phyloP scores from a whole-genome alignment of 768 basidiomycete genomes.

The Tricholoma hemisulphureum region DNA sequence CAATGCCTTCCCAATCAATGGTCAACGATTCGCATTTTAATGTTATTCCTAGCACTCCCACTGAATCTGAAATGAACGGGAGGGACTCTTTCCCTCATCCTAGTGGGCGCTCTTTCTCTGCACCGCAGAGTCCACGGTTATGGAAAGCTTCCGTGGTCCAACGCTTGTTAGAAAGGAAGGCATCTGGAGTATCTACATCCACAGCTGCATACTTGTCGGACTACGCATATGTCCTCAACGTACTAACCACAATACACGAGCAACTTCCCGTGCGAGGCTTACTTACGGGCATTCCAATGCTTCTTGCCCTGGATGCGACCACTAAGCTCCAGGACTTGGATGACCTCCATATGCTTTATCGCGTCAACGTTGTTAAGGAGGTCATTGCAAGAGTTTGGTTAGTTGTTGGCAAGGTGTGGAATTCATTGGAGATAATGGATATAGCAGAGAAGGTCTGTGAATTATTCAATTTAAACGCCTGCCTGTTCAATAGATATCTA shows the following conservation, averaged over 20 bases:
- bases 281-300: slow-evolving; percentile 80
- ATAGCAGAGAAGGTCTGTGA: slow-evolving; percentile 55
- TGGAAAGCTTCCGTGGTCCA: slow-evolving; percentile 58
- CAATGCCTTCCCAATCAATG: slow-evolving; percentile 39
- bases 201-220: slow-evolving; percentile 68
- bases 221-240: slow-evolving; percentile 66
- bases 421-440: slow-evolving; percentile 49
- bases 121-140: slow-evolving; percentile 45
- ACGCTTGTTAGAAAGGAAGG: slow-evolving; percentile 49
- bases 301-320: slow-evolving; percentile 67
- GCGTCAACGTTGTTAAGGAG: slow-evolving; percentile 57
- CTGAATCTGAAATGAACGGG: slow-evolving; percentile 23
- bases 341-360: slow-evolving; percentile 39
- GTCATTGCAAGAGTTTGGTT: slow-evolving; percentile 66
- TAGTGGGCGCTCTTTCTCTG: slow-evolving; percentile 47
- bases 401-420: slow-evolving; percentile 70
- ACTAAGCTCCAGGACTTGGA: slow-evolving; percentile 41
- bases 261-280: slow-evolving; percentile 74
- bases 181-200: slow-evolving; percentile 41
- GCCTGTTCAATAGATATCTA: slow-evolving; percentile 23
- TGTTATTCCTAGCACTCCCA: slow-evolving; percentile 30
- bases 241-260: slow-evolving; percentile 66
- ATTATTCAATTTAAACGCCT: slow-evolving; percentile 6
- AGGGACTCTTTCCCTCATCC: slow-evolving; percentile 29
- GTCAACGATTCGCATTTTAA: slow-evolving; percentile 28